Conservation (phyloP, 345 rosid species). For the Hibiscus syriacus region DNA sequence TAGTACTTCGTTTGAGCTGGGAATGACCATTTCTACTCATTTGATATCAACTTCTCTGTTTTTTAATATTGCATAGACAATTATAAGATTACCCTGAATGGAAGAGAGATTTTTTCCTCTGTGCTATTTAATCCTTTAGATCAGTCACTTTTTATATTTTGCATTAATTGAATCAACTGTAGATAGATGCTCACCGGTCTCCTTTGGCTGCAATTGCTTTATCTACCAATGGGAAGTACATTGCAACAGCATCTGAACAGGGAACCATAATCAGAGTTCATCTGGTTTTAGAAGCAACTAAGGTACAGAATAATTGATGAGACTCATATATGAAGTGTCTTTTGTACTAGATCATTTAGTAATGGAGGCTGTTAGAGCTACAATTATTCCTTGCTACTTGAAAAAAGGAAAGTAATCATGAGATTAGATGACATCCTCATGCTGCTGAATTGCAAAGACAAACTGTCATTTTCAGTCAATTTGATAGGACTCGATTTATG, state of each 20-base stretch:
- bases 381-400: background rate
- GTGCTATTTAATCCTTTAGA: background rate
- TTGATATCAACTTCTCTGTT: background rate
- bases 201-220: constrained; percentile 75
- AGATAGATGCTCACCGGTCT: constrained; percentile 91
- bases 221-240: constrained; percentile 71
- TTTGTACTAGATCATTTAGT: background rate
- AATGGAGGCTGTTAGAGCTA: background rate
- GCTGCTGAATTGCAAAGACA: background rate
- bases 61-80: background rate
- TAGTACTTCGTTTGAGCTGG: background rate
- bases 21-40: background rate
- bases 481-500: constrained; percentile 3
- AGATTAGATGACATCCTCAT: background rate
- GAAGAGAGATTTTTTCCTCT: background rate
- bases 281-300: constrained; percentile 73
- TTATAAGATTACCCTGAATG: background rate
- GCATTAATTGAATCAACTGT: constrained; percentile 11
- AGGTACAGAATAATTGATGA: constrained; percentile 42
- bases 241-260: constrained; percentile 95
- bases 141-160: background rate
- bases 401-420: background rate
- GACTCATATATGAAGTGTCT: background rate
- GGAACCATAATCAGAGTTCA: constrained; percentile 86
- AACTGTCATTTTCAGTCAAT: background rate